Evolutionary conservation across 805 yeast species (phyloP).

Genomic region (Nakazawaea anatomiae): DNA sequence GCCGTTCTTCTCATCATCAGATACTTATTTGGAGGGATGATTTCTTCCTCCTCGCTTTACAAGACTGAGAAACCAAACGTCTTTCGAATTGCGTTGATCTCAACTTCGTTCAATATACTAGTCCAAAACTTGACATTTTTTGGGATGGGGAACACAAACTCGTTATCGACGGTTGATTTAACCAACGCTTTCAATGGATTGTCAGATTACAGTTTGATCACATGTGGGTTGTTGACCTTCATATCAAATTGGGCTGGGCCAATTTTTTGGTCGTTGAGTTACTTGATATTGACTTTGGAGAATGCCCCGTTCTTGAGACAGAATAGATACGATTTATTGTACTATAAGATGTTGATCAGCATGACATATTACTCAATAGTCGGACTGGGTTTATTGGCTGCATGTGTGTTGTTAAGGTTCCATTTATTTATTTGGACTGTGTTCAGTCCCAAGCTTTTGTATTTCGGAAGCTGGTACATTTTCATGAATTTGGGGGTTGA

Average conservation of each 20-base stretch:
- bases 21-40: slow-evolving; percentile 5
- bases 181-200: slow-evolving; percentile 92
- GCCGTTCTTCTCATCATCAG: slow-evolving; percentile 29
- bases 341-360: slow-evolving; percentile 28
- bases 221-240: slow-evolving; percentile 76
- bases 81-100: slow-evolving; percentile 11
- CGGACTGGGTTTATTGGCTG: slow-evolving; percentile 51
- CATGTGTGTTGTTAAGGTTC: slow-evolving; percentile 71
- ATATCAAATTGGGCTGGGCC: slow-evolving; percentile 84
- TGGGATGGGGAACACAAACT: slow-evolving; percentile 86
- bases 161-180: slow-evolving; percentile 84
- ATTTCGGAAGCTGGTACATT: slow-evolving; percentile 69
- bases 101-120: slow-evolving; percentile 36
- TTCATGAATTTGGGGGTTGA: slow-evolving; percentile 40
- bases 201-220: slow-evolving; percentile 54
- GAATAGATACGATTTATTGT: slow-evolving; percentile 24
- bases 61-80: slow-evolving; percentile 12
- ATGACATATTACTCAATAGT: slow-evolving; percentile 54
- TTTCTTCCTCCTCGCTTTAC: slow-evolving; percentile 5
- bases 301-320: slow-evolving; percentile 15
- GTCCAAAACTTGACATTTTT: slow-evolving; percentile 77
- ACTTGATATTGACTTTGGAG: slow-evolving; percentile 34
- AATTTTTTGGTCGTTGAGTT: slow-evolving; percentile 66
- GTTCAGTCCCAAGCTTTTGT: slow-evolving; percentile 87
- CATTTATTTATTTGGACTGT: slow-evolving; percentile 98